Evolutionary conservation across 1,139 yeast species (phyloP).

Genomic region (Candida tropicalis): DNA sequence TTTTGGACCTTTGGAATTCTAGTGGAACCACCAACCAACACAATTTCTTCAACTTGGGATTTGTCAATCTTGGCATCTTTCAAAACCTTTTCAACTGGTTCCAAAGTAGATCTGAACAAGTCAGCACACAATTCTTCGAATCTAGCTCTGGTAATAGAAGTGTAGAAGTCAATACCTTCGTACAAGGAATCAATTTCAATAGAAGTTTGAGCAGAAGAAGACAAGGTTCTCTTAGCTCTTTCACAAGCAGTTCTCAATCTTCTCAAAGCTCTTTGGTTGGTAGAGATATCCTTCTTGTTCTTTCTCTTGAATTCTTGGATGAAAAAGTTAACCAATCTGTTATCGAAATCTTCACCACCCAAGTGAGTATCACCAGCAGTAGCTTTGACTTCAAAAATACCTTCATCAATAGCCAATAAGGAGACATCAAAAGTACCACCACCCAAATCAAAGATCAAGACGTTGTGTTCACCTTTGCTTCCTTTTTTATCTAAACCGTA

Average conservation of each 20-base stretch:
- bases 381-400: conserved; percentile 95
- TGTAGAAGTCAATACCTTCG: conserved; percentile 45
- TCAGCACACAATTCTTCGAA: conserved; percentile 49
- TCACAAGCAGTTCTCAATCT: conserved; percentile 49
- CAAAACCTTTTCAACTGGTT: conserved; percentile 47
- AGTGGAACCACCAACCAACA: conserved; percentile 48
- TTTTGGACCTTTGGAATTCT: conserved; percentile 49
- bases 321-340: conserved; percentile 37
- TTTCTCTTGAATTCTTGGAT: conserved; percentile 42
- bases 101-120: conserved; percentile 45
- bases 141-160: conserved; percentile 47
- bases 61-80: conserved; percentile 46
- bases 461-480: conserved; percentile 59
- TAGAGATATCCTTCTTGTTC: conserved; percentile 38
- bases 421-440: conserved; percentile 99
- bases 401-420: conserved; percentile 87
- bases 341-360: conserved; percentile 81
- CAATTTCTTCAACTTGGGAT: conserved; percentile 42
- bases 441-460: conserved; percentile 92
- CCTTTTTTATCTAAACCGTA: conserved; percentile 56
- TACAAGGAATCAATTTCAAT: conserved; percentile 43
- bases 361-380: conserved; percentile 98
- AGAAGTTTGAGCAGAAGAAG: conserved; percentile 44
- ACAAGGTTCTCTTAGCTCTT: conserved; percentile 46
- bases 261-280: conserved; percentile 43